Base-by-base conservation (phyloP, 202 grass and related monocot species). In the Carex sylvatica region DNA sequence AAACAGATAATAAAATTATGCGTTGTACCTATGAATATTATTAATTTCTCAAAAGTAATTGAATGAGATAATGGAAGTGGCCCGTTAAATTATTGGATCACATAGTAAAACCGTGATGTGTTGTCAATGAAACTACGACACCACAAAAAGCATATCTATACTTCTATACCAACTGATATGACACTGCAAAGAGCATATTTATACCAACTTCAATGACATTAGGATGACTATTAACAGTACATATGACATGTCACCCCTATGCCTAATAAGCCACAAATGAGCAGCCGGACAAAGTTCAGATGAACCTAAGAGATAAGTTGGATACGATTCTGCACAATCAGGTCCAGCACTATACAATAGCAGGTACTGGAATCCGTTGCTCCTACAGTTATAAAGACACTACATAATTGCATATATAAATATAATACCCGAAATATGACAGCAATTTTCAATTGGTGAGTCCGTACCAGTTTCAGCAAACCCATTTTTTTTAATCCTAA, bases 341-440 rank as follows among this genome's bases (percentile, higher is more conserved):
- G 44, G 22, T 53, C 47, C 70, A 53, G 70, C 46, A 74, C 23
- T 54, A 74, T 30, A 74, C 10, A 53, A 18, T 31, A 54, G 11
- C 46, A 54, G 6, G 23, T 75, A 75, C 68, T 47, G 67, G 18
- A 71, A 31, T 33, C 44, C 70, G 9, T 52, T 51, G 44, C 4
- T 52, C 22, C 5, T 52, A 70, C 14, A 62, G 9, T 52, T 31
- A 15, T 31, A 71, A 47, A 55, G 49, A 10, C 55, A 75, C 5
- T 28, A 75, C 8, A 55, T 53, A 30, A 54, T 55, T 55, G 13
- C 12, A 75, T 4, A 55, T 55, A 46, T 18, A 84, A 49, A 66
- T 83, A 75, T 24, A 69, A 58, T 98, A 95, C 95, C 31, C 86
- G 79, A 85, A 90, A 91, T 81, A 95, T 80, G 30, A 86, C 52